Evolutionary conservation across 768 basidiomycete genomes (phyloP), one percentile per base, ranked within the genome.

Genomic region (Kwoniella sp.): DNA sequence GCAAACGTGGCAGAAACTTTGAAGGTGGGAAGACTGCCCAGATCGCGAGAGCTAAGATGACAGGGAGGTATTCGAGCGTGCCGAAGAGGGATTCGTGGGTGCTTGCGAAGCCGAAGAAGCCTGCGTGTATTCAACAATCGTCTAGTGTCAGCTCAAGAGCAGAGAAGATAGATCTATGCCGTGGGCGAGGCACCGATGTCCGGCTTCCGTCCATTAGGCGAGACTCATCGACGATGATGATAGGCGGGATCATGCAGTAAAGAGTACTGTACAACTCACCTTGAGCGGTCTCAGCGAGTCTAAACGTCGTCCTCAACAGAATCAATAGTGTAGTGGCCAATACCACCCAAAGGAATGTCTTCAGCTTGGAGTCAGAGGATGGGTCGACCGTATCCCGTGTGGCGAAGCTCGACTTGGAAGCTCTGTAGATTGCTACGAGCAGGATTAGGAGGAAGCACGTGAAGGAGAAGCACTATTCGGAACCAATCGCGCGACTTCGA

Each of bases 211-310:
- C n/a, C n/a, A n/a, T n/a, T n/a, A n/a, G n/a, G n/a, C n/a, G n/a
- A n/a, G n/a, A n/a, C n/a, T n/a, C n/a, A n/a, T n/a, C n/a, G 38
- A 41, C 38, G 11, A 23, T 8, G 20, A 22, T 23, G 48, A 50
- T 5, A 23, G n/a, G 7, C 25, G 48, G 25, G 20, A 50, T 50
- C 20, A 22, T 50, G 11, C 38, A 45, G 11, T 45, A n/a, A n/a
- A n/a, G n/a, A n/a, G n/a, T 9, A 25, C 48, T n/a, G n/a, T n/a
- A n/a, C n/a, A n/a, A 60, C 74, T 58, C 58, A 76, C 79, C 81
- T 60, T 81, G 72, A 4, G 72, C 81, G 0, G 79, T 81, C 58
- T 82, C 82, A 4, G 80, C 79, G 28, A 82, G 66, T 48, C 82
- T 74, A 66, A 77, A 82, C 0, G 74, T 58, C 12, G 82, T 81